Evolutionary conservation across 2,329 filamentous ascomycete species (phyloP).

Genomic region (Xylaria digitata): DNA sequence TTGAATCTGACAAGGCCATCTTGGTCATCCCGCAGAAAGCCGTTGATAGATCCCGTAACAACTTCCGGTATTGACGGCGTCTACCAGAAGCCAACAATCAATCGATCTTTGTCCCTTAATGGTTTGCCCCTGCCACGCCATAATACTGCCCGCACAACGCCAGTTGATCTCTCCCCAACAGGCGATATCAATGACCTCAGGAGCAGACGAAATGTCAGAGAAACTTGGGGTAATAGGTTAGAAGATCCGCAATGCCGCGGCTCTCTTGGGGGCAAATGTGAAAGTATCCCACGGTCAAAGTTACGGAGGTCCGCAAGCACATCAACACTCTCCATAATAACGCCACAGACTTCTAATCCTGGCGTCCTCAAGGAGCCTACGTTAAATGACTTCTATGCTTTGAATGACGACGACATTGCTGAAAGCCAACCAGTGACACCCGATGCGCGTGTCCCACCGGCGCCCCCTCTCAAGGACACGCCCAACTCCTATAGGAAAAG

Average conservation of each 20-base stretch:
- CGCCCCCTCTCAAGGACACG: slow-evolving; percentile 45
- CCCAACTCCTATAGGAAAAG: slow-evolving; percentile 9
- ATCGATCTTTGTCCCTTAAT: slow-evolving; percentile 38
- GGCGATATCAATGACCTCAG: slow-evolving; percentile 1
- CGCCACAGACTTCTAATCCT: slow-evolving; percentile 45
- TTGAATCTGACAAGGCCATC: slow-evolving; percentile 36
- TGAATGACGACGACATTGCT: slow-evolving; percentile 69
- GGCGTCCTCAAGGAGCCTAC: slow-evolving; percentile 62
- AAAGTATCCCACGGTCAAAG: slow-evolving; percentile 33
- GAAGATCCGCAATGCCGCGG: slow-evolving; percentile 36
- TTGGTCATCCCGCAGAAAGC: slow-evolving; percentile 19
- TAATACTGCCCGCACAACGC: slow-evolving; percentile 30
- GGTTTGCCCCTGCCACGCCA: slow-evolving; percentile 34
- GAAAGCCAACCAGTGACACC: slow-evolving; percentile 53
- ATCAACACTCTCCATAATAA: slow-evolving; percentile 45
- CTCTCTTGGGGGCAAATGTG: slow-evolving; percentile 22
- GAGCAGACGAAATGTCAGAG: slow-evolving; percentile 33
- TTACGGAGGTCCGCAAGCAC: slow-evolving; percentile 46
- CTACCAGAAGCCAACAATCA: slow-evolving; percentile 9
- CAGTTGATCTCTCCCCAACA: slow-evolving; percentile 19
- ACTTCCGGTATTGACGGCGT: slow-evolving; percentile 41
- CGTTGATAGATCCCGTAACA: slow-evolving; percentile 39
- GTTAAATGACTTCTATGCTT: slow-evolving; percentile 64
- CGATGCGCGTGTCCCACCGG: slow-evolving; percentile 42
- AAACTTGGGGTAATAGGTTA: slow-evolving; percentile 45